Conservation (phyloP, 257 asterid species). For the Petrea volubilis region DNA sequence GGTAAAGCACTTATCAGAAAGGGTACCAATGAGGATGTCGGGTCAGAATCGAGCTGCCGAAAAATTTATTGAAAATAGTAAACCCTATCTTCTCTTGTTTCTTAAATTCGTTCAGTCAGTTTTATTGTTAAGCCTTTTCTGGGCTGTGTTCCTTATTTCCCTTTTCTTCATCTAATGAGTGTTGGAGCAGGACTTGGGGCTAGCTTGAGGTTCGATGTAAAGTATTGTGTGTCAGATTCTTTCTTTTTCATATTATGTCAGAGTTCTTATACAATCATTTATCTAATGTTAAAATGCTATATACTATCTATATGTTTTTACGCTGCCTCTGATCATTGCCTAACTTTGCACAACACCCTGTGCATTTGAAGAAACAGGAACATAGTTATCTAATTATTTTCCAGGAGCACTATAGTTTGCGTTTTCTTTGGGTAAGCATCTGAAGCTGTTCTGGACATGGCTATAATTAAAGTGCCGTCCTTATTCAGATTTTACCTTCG, state of each 20-base stretch:
- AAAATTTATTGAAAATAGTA: neutral
- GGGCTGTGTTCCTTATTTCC: neutral
- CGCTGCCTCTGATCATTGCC: neutral
- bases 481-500: neutral
- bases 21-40: neutral
- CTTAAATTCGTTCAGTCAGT: neutral
- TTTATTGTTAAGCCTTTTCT: neutral
- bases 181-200: neutral
- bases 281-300: neutral
- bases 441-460: neutral
- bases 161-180: neutral
- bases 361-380: neutral
- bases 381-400: neutral
- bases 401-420: too few species aligned
- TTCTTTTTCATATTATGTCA: neutral
- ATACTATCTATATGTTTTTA: neutral
- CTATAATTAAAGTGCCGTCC: too few species aligned
- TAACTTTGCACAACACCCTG: neutral
- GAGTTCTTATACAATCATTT: neutral
- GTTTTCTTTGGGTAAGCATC: neutral
- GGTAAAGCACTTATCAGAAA: neutral
- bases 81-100: conserved; percentile 16
- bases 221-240: neutral
- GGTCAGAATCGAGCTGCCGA: neutral
- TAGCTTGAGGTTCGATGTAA: neutral